Evolutionary conservation across 2,329 filamentous ascomycete species (phyloP).

Genomic region (Verticillium alfalfae): DNA sequence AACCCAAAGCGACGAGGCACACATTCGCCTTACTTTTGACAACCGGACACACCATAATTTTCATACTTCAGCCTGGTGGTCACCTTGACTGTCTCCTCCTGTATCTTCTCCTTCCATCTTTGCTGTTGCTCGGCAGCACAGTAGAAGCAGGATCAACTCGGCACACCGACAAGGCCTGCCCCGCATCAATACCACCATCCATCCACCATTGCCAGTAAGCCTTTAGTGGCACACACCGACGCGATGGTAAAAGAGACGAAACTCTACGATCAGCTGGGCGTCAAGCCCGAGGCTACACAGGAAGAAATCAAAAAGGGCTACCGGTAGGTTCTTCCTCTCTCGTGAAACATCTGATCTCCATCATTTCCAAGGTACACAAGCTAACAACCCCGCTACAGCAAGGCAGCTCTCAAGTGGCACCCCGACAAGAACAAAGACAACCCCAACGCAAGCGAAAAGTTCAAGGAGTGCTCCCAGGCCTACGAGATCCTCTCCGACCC

Average conservation of each 20-base stretch:
- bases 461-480: constrained; percentile 96
- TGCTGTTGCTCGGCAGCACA: neutral
- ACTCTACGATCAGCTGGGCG: constrained; percentile 79
- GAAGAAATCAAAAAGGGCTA: constrained; percentile 98
- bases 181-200: neutral
- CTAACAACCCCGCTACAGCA: constrained; percentile 42
- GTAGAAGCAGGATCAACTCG: neutral
- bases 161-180: neutral
- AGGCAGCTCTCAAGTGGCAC: constrained; percentile 85
- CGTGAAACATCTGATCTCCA: constrained; percentile 1
- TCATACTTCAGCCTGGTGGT: neutral
- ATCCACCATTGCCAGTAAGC: neutral
- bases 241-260: constrained; percentile 92
- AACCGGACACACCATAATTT: neutral
- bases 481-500: constrained; percentile 98
- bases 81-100: neutral
- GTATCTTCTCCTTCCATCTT: neutral
- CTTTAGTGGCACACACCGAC: constrained; percentile 12
- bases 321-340: constrained; percentile 48
- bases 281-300: constrained; percentile 75
- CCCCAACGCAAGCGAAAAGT: constrained; percentile 79
- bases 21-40: neutral
- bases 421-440: constrained; percentile 98
- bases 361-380: neutral
- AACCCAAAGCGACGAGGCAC: constrained; percentile 1